Base-by-base conservation (phyloP, 2,329 filamentous ascomycete genomes). In the Macroventuria anomochaeta region DNA sequence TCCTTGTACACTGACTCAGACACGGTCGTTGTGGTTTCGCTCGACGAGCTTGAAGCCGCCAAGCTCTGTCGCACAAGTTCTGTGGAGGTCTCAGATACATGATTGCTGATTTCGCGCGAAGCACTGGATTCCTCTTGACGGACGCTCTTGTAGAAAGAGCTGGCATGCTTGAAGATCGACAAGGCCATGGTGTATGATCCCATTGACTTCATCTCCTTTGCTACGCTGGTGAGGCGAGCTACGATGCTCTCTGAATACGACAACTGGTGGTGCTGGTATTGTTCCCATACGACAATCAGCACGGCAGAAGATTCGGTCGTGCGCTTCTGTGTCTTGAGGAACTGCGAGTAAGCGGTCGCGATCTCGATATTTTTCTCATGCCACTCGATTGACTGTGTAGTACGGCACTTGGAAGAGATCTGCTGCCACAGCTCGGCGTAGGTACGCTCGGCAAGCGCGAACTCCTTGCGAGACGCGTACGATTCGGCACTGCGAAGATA, bases 341-440 rank as follows among this genome's bases (percentile, higher is more conserved):
- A 82, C 15, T 74, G 72, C 6, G 77, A 74, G 55, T 82, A 83
- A 1, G 71, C 68, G n/a, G 79, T 69, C 5, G 79, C 74, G 17
- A 77, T 68, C 42, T 78, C 73, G 20, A 82, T 69, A 59, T 81
- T 82, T 62, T 74, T 76, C 62, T 79, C 74, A 48, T 82, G 80
- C 75, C 76, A 80, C 31, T 78, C 72, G 3, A 75, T 64, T 1
- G 77, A 76, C 33, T 74, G 73, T 20, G 76, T 73, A 8, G 68
- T 65, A 20, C 77, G 78, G 53, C 75, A 80, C 48, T 78, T 77
- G 33, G 73, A 73, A n/a, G 77, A 81, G 2, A 79, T 70, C n/a
- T 76, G 77, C 63, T 80, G 77, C 81, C 81, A 83, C 4, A 81
- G 73, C 53, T 82, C 77, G 13, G 82, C 74, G 40, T 81, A 83